phyloP scores from a whole-genome alignment of 2,329 filamentous ascomycete genomes.

The Talaromyces atroroseus region DNA sequence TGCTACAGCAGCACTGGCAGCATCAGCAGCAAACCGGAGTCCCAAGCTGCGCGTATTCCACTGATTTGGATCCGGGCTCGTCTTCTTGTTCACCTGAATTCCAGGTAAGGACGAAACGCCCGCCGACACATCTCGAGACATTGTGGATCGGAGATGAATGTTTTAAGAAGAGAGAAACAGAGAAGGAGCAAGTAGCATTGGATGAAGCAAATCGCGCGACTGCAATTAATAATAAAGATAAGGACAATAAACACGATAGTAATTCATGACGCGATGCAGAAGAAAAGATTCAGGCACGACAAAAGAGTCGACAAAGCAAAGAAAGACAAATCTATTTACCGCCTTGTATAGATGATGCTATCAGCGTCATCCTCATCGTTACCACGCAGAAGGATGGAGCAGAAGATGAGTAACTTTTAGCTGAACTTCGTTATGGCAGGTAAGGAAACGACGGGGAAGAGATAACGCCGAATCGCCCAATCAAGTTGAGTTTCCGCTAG shows the following conservation, averaged over 20 bases:
- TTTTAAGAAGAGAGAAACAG: background rate
- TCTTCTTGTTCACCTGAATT: background rate
- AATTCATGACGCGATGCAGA: background rate
- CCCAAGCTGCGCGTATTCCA: slow-evolving; percentile 76
- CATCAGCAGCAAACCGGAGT: slow-evolving; percentile 62
- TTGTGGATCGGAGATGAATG: slow-evolving; percentile 8
- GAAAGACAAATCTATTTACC: background rate
- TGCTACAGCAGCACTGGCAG: slow-evolving; percentile 63
- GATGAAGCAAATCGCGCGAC: background rate
- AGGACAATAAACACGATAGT: background rate
- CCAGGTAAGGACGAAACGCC: slow-evolving; percentile 18
- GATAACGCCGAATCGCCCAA: slow-evolving; percentile 4
- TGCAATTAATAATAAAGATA: background rate
- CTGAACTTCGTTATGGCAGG: too few species aligned
- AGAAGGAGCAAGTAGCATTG: background rate
- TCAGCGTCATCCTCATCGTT: background rate
- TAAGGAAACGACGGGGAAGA: background rate
- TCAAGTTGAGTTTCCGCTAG: background rate
- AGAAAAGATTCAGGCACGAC: background rate
- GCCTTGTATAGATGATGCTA: background rate
- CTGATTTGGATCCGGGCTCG: slow-evolving; percentile 11
- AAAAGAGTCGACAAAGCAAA: background rate
- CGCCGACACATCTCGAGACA: slow-evolving; percentile 27
- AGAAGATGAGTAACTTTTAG: background rate
- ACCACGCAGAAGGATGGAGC: background rate